Base-by-base conservation (phyloP, 768 basidiomycete genomes). In the Leccinellum albellum region DNA sequence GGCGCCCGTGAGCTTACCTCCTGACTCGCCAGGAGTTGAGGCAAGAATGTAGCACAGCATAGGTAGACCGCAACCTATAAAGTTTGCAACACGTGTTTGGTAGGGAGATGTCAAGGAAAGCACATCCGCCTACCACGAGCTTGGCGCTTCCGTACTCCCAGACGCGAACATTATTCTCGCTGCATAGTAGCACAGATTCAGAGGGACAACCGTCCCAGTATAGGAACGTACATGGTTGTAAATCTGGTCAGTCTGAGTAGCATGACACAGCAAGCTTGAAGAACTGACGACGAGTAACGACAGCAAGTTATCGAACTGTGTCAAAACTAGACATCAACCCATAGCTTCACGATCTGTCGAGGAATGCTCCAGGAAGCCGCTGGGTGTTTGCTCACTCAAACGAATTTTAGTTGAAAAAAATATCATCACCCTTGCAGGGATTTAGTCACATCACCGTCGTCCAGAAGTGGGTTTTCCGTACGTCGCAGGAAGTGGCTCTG, bases 41-140 rank as follows among this genome's bases (percentile, higher is more conserved):
- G 55, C 54, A 29, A 57, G 55, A 31, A 66, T 54, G 24, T 53
- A 56, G 28, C 57, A 57, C 29, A 57, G 40, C 4, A 56, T 46
- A 53, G 12, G 28, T 56, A 54, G 12, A 35, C 50, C 21, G 14
- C 26, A 20, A 29, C 12, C 48, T 54, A 33, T 21, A 35, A 35
- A 35, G 15, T 35, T 35, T 35, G 13, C 6, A 42, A n/a, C 33
- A 24, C 14, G 8, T 21, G 15, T n/a, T 59, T 31, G 53, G 33
- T 24, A 24, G 54, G 20, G 31, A 48, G 23, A 21, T 29, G 21
- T 17, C 13, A 31, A 32, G 7, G 31, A 23, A 31, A 33, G 21
- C 13, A 8, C 23, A 12, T 45, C 14, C 13, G 20, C 54, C 55
- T 20, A 28, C 48, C 31, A 50, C 9, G 35, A 55, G 10, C 17